These are phyloP conservation scores for Przewalskia tangutica DNA, from an alignment of 257 asterid species.

Conservation along the genomic window DNA sequence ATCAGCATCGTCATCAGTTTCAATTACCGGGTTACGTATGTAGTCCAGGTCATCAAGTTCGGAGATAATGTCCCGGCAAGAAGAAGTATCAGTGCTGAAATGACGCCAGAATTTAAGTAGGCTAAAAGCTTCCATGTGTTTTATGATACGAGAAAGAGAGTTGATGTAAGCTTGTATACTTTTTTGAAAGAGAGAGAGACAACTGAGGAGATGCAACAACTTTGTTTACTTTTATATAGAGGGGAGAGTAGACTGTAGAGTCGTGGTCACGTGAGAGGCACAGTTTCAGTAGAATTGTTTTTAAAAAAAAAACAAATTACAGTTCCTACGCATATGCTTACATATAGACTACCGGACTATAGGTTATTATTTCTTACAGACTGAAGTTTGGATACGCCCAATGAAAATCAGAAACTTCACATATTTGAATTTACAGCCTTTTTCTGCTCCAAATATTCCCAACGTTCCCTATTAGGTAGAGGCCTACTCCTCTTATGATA, in stretches of 20 bases:
- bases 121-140: constrained; percentile 46
- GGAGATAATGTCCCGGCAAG: constrained; percentile 22
- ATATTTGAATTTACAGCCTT: no score
- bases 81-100: constrained; percentile 20
- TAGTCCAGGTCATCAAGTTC: constrained; percentile 6
- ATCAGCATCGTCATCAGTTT: background rate
- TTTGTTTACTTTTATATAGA: background rate
- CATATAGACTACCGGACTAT: constrained; percentile 5
- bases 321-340: background rate
- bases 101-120: constrained; percentile 52
- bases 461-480: no score
- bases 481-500: no score
- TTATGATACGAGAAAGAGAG: no score
- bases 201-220: no score
- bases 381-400: no score
- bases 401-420: no score
- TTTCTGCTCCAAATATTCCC: no score
- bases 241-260: background rate
- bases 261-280: background rate
- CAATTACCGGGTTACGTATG: constrained; percentile 15
- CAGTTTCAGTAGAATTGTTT: background rate
- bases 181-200: no score
- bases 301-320: no score
- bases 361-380: background rate
- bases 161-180: no score